Evolutionary conservation across 2,329 filamentous ascomycete genomes (phyloP).

Genomic region (Delphinella strobiligena): DNA sequence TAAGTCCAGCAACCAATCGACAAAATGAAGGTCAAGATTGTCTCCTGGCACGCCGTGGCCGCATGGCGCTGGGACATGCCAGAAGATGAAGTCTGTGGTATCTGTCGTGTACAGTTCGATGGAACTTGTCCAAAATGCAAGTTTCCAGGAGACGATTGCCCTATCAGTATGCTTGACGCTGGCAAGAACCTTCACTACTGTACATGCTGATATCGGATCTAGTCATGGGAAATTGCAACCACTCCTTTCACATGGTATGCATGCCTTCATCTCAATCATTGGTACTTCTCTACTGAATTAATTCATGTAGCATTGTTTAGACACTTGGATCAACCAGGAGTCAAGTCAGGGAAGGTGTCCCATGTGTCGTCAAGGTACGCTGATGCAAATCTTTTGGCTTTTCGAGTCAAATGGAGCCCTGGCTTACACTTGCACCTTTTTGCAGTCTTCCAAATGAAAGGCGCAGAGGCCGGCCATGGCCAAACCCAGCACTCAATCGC

Average conservation of each 20-base stretch:
- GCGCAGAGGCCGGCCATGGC: constrained; percentile 11
- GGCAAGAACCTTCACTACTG: no score
- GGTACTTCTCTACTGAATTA: no score
- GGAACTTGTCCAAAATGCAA: constrained; percentile 97
- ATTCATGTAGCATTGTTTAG: constrained; percentile 68
- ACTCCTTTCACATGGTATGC: constrained; percentile 90
- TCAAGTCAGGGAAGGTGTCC: constrained; percentile 87
- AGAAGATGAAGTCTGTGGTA: constrained; percentile 84
- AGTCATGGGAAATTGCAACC: constrained; percentile 95
- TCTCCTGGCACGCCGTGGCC: constrained; percentile 84
- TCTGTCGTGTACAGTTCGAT: constrained; percentile 96
- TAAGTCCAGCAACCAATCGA: not conserved
- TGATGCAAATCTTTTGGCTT: not conserved
- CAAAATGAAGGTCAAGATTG: constrained; percentile 87
- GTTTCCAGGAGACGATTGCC: constrained; percentile 93
- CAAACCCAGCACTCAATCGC: not conserved
- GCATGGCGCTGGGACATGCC: constrained; percentile 98
- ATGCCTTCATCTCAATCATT: no score
- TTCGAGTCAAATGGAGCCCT: not conserved
- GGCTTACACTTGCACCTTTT: not conserved
- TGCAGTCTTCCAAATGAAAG: constrained; percentile 21
- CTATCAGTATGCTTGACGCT: constrained; percentile 54
- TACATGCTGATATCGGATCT: constrained; percentile 12
- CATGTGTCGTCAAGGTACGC: constrained; percentile 74
- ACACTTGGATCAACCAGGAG: constrained; percentile 93